A percentile compares a stretch with the other conserved stretches of the same genome.
Evolutionary conservation across 2,329 filamentous ascomycete genomes (phyloP).

Genomic region (Trichoderma pleuroti): DNA sequence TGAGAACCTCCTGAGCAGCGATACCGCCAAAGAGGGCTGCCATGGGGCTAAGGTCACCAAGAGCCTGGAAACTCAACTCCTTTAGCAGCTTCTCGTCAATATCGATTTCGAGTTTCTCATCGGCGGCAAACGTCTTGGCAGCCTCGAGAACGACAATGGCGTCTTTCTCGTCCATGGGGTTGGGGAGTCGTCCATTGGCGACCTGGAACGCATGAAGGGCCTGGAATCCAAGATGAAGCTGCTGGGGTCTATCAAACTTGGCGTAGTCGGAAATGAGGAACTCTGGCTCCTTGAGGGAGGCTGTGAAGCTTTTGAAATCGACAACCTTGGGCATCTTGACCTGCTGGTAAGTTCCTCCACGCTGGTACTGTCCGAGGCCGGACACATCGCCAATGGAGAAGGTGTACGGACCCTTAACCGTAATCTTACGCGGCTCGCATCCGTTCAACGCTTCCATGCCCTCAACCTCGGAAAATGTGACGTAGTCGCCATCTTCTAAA

Average conservation of each 20-base stretch:
- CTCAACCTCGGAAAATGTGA: slow-evolving; percentile 89
- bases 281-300: slow-evolving; percentile 80
- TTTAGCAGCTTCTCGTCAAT: slow-evolving; percentile 88
- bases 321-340: slow-evolving; percentile 98
- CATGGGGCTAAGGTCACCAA: slow-evolving; percentile 85
- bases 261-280: slow-evolving; percentile 92
- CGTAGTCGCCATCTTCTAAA: slow-evolving; percentile 91
- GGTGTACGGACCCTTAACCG: slow-evolving; percentile 92
- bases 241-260: slow-evolving; percentile 92
- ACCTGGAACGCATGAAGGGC: slow-evolving; percentile 84
- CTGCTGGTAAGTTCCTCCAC: slow-evolving; percentile 86
- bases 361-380: slow-evolving; percentile 78
- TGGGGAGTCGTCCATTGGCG: slow-evolving; percentile 69
- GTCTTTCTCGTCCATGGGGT: slow-evolving; percentile 80
- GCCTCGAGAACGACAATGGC: slow-evolving; percentile 73
- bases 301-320: slow-evolving; percentile 78
- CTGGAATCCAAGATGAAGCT: slow-evolving; percentile 89
- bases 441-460: slow-evolving; percentile 88
- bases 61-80: slow-evolving; percentile 92
- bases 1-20: slow-evolving; percentile 89
- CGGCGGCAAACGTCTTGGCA: slow-evolving; percentile 68
- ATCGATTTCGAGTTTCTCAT: slow-evolving; percentile 65
- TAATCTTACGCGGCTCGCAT: slow-evolving; percentile 81
- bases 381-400: slow-evolving; percentile 96
- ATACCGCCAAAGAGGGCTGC: slow-evolving; percentile 94